A percentile compares a stretch with the other conserved stretches of the same genome.
These are phyloP conservation scores for Pseudozyma sp. DNA, from an alignment of 1,284 basidiomycete species.

Conservation along the genomic window DNA sequence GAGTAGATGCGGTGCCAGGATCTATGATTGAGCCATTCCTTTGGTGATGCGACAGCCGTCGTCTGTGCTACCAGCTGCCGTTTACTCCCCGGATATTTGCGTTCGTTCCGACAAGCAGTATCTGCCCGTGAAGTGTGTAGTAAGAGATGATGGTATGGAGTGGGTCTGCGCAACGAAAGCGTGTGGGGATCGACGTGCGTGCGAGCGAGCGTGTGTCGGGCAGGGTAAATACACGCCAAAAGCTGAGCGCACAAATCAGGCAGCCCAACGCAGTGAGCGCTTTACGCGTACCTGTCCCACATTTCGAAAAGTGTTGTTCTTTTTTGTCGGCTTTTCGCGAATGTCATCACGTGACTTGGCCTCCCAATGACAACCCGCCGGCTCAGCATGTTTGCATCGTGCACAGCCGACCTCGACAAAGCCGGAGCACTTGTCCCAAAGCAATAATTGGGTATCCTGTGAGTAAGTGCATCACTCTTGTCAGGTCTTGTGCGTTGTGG, in stretches of 20 bases:
- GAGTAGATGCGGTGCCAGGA: too few species aligned
- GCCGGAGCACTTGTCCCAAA: too few species aligned
- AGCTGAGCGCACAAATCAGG: background rate
- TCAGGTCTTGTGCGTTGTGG: too few species aligned
- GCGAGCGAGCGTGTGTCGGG: background rate
- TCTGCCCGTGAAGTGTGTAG: background rate
- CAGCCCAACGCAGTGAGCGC: background rate
- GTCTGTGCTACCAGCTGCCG: too few species aligned
- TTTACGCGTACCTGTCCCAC: constrained; percentile 5
- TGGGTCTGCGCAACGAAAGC: background rate
- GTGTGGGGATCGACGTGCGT: constrained; percentile 18
- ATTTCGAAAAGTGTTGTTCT: constrained; percentile 28
- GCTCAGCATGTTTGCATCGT: too few species aligned
- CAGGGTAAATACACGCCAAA: constrained; percentile 1
- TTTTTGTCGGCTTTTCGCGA: constrained; percentile 9
- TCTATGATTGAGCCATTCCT: background rate
- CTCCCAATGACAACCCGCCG: too few species aligned
- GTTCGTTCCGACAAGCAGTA: background rate
- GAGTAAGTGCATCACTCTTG: too few species aligned
- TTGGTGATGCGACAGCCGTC: background rate
- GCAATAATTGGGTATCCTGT: too few species aligned
- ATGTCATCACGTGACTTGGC: constrained; percentile 16
- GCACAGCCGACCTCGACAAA: too few species aligned
- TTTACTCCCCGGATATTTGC: too few species aligned
- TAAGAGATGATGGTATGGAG: constrained; percentile 11